Evolutionary conservation across 2,329 filamentous ascomycete genomes (phyloP).

Genomic region (Helicocarpus griseus): DNA sequence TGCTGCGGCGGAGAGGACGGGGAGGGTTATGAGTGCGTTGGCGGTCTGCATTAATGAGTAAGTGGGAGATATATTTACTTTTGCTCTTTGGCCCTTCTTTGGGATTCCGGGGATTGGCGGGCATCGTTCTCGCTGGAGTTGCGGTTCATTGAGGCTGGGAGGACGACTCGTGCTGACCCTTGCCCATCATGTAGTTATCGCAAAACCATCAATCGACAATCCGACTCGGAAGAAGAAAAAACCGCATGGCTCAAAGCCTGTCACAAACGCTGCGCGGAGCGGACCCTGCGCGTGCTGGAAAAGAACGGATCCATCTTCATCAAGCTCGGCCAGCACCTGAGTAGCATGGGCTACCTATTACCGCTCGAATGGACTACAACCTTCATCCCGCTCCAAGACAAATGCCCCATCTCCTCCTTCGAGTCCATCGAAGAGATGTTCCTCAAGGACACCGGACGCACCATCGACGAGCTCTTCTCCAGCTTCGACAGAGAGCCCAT

Average conservation of each 20-base stretch:
- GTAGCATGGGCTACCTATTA: conserved; percentile 89
- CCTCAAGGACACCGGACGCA: conserved; percentile 65
- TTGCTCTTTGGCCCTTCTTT: conserved; percentile 4
- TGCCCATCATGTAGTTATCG: conserved; percentile 58
- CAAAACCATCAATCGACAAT: conserved; percentile 59
- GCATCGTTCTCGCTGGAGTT: neutral
- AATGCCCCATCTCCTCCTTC: conserved; percentile 84
- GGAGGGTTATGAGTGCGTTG: conserved; percentile 65
- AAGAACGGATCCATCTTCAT: conserved; percentile 98
- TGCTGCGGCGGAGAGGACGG: conserved; percentile 64
- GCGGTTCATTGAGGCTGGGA: neutral
- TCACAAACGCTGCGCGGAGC: conserved; percentile 83
- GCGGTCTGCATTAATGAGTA: conserved; percentile 84
- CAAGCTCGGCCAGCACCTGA: conserved; percentile 92
- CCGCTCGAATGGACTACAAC: conserved; percentile 89
- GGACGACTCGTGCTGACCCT: neutral
- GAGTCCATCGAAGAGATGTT: conserved; percentile 85
- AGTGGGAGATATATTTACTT: conserved; percentile 18
- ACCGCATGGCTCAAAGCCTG: conserved; percentile 66
- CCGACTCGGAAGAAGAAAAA: conserved; percentile 54
- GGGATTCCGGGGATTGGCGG: conserved; percentile 6
- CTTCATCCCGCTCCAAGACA: conserved; percentile 91
- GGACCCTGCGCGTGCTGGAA: conserved; percentile 79
- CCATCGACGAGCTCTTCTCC: conserved; percentile 73
- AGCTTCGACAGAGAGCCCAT: conserved; percentile 73